These are phyloP conservation scores for Trichoderma cornu-damae DNA, from an alignment of 2,329 filamentous ascomycete genomes.

Conservation along the genomic window DNA sequence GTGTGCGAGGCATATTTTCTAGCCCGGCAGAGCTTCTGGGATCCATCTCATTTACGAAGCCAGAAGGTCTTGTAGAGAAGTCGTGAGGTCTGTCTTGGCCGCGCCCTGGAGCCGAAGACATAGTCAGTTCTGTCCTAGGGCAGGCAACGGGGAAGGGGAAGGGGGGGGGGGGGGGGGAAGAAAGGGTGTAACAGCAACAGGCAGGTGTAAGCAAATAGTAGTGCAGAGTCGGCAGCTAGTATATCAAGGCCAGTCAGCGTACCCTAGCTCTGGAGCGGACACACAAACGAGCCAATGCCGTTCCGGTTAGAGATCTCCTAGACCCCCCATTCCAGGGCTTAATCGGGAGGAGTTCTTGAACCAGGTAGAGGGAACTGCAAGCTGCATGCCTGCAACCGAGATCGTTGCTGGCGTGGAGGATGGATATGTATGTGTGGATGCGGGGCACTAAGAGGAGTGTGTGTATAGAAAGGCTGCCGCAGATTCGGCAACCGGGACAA, in stretches of 20 bases:
- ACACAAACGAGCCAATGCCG: conserved; percentile 20
- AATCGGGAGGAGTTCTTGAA: conserved; percentile 18
- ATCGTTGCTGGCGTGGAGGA: conserved; percentile 17
- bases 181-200: neutral
- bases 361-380: conserved; percentile 19
- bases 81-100: conserved; percentile 18
- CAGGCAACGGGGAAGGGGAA: neutral
- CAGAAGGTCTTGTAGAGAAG: conserved; percentile 23
- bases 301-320: conserved; percentile 10
- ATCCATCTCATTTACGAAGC: conserved; percentile 21
- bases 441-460: conserved; percentile 18
- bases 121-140: conserved; percentile 16
- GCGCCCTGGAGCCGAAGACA: conserved; percentile 19
- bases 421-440: conserved; percentile 18
- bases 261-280: conserved; percentile 20
- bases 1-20: conserved; percentile 26
- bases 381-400: conserved; percentile 18
- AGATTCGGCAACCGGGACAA: conserved; percentile 12
- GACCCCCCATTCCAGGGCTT: conserved; percentile 10
- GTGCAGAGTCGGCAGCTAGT: conserved; percentile 10
- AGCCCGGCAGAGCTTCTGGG: conserved; percentile 18
- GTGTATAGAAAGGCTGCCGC: conserved; percentile 9
- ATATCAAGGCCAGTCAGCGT: conserved; percentile 16
- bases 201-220: neutral
- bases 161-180: neutral